Conservation (phyloP, 768 basidiomycete species). For the Gymnopilus dilepis region DNA sequence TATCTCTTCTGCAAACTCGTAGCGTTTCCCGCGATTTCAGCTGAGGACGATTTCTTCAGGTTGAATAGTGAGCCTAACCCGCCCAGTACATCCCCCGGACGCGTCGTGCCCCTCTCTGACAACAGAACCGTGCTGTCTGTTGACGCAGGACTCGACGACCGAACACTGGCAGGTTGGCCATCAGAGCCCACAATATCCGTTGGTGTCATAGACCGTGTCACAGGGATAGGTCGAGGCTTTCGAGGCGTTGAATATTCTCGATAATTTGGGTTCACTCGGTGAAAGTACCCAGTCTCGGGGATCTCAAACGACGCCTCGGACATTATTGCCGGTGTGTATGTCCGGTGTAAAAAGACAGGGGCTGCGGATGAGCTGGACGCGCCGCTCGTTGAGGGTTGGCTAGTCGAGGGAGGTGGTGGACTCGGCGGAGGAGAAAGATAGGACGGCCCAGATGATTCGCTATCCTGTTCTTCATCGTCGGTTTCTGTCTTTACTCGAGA, state of each 20-base stretch:
- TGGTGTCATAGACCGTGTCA: conserved; percentile 9
- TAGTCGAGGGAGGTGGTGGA: conserved; percentile 10
- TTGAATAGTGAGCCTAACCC: background rate
- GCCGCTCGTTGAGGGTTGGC: background rate
- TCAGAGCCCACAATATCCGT: conserved; percentile 17
- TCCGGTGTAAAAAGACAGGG: background rate
- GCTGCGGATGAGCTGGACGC: background rate
- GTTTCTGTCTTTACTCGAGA: background rate
- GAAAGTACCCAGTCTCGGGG: conserved; percentile 19
- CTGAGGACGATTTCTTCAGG: background rate
- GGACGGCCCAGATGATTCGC: conserved; percentile 8
- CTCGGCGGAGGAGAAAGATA: conserved; percentile 17
- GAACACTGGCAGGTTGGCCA: conserved; percentile 10
- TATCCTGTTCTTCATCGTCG: conserved; percentile 1
- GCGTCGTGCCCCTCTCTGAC: background rate
- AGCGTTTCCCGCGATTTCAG: background rate
- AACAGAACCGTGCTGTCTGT: background rate
- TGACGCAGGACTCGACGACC: conserved; percentile 14
- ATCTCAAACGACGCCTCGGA: conserved; percentile 19
- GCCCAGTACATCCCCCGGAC: background rate
- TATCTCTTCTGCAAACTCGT: background rate
- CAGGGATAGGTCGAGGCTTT: background rate
- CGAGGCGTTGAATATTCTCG: conserved; percentile 2
- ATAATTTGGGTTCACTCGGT: conserved; percentile 18
- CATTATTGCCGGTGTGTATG: conserved; percentile 14